These are phyloP conservation scores for Pleoardoris graminearum DNA, from an alignment of 2,329 filamentous ascomycete genomes.

Conservation along the genomic window DNA sequence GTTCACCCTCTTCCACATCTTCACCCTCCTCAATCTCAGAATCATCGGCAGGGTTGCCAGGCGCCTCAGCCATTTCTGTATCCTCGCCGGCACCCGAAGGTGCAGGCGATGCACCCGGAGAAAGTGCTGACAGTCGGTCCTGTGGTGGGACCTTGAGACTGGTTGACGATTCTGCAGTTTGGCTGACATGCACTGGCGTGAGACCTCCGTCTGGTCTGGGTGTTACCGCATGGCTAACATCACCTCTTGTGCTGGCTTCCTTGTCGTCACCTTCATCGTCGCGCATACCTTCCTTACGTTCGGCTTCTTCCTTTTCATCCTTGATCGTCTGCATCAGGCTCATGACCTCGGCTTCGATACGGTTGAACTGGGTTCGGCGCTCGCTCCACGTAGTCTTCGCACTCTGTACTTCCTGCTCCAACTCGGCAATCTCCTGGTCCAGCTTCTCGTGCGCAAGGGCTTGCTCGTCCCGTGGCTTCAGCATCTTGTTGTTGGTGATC, in stretches of 20 bases:
- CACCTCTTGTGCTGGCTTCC: conserved; percentile 42
- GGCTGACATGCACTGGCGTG: conserved; percentile 46
- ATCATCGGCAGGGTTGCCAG: conserved; percentile 32
- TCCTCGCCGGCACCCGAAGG: conserved; percentile 32
- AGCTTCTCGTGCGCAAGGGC: conserved; percentile 76
- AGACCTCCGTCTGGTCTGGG: conserved; percentile 48
- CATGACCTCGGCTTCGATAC: conserved; percentile 90
- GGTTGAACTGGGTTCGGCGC: conserved; percentile 80
- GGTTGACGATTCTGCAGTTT: conserved; percentile 33
- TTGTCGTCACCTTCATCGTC: conserved; percentile 49
- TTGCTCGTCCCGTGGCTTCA: conserved; percentile 85
- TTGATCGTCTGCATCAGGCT: conserved; percentile 81
- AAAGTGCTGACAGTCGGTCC: conserved; percentile 37
- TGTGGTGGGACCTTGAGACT: conserved; percentile 36
- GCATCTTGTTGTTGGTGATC: conserved; percentile 78
- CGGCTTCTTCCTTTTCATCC: conserved; percentile 94
- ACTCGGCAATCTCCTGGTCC: conserved; percentile 82
- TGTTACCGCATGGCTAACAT: conserved; percentile 50
- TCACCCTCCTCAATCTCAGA: conserved; percentile 40
- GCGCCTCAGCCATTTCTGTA: conserved; percentile 36
- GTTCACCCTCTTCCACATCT: conserved; percentile 36
- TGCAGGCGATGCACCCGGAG: conserved; percentile 32
- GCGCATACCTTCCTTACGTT: conserved; percentile 72
- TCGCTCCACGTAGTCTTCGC: conserved; percentile 85
- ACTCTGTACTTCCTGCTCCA: conserved; percentile 80